Evolutionary conservation across 106 monocot species (phyloP), one percentile per base, ranked within the genome.

Genomic region (Alisma plantagoaquatica): DNA sequence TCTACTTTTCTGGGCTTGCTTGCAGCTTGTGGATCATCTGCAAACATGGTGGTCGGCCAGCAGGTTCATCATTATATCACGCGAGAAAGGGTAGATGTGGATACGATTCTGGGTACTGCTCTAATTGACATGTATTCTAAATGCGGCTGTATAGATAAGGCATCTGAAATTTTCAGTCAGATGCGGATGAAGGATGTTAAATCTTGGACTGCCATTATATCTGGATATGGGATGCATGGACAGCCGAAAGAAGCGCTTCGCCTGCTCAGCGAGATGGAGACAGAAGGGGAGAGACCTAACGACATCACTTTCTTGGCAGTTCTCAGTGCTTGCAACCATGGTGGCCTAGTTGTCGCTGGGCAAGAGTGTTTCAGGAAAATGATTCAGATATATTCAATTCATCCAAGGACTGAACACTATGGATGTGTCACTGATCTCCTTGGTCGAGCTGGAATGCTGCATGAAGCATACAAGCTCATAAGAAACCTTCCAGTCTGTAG

Each of bases 181-280:
- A 70, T 77, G 62, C 46, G 33, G 20, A 45, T 43, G 3, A 66
- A 52, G 54, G 82, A 77, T 60, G 82, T 82, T 27, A 66, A 62
- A 47, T 55, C 70, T 0, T 82, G 82, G 82, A 77, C 77, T 2
- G 48, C 70, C 18, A 77, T 82, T 73, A 82, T 82, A 20, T 49
- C 53, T 55, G 77, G 73, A 0, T 70, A 62, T n/a, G 82, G 66
- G 15, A 44, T 60, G 10, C 47, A 73, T 33, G 73, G 82, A 7
- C 31, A 44, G 23, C 31, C 70, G 0, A 49, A 30, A 43, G 51
- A 46, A 28, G 82, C 76, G 43, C 53, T 82, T 2, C 19, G 43
- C 16, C 49, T 73, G 3, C 74, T 77, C 23, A 15, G 51, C 14
- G n/a, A 61, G 48, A 82, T 82, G 82, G 56, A 62, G 29, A 43